Conservation (phyloP, 2,329 filamentous ascomycete species). For the Aspergillus arachidicola region DNA sequence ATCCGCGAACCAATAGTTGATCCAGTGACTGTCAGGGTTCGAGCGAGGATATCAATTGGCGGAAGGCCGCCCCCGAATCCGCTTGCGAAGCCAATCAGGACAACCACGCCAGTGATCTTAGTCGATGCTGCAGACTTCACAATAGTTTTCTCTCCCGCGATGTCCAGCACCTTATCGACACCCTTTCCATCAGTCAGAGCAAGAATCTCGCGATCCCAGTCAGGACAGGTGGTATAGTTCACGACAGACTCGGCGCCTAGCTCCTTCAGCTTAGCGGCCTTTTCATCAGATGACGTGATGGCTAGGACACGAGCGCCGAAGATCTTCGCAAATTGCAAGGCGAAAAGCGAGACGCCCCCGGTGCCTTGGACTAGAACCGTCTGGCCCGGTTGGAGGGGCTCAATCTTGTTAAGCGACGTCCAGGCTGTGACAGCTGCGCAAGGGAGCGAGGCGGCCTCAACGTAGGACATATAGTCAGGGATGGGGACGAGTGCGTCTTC, state of each 20-base stretch:
- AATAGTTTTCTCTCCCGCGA: not conserved
- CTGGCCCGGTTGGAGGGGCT: conserved; percentile 49
- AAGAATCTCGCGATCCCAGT: conserved; percentile 47
- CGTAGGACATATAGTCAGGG: not conserved
- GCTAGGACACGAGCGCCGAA: conserved; percentile 36
- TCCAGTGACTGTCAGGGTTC: not conserved
- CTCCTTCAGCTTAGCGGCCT: conserved; percentile 50
- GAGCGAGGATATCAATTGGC: not conserved
- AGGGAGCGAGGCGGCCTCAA: conserved; percentile 1
- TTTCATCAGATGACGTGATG: conserved; percentile 57
- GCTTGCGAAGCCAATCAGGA: not conserved
- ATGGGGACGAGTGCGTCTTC: conserved; percentile 1
- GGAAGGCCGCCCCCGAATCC: not conserved
- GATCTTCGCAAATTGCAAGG: conserved; percentile 41
- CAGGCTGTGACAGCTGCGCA: conserved; percentile 7
- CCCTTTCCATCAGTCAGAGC: not conserved
- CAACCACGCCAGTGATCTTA: not conserved
- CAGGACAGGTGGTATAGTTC: conserved; percentile 57
- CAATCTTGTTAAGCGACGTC: conserved; percentile 23
- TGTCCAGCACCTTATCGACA: not conserved
- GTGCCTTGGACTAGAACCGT: conserved; percentile 60
- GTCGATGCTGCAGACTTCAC: not conserved
- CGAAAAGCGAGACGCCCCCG: conserved; percentile 57
- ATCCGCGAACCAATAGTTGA: not conserved
- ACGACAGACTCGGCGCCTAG: conserved; percentile 58